Percentiles rank a stretch among this genome's conserved stretches.
phyloP scores from a whole-genome alignment of 2,329 filamentous ascomycete genomes.

The Fusarium subglutinans region DNA sequence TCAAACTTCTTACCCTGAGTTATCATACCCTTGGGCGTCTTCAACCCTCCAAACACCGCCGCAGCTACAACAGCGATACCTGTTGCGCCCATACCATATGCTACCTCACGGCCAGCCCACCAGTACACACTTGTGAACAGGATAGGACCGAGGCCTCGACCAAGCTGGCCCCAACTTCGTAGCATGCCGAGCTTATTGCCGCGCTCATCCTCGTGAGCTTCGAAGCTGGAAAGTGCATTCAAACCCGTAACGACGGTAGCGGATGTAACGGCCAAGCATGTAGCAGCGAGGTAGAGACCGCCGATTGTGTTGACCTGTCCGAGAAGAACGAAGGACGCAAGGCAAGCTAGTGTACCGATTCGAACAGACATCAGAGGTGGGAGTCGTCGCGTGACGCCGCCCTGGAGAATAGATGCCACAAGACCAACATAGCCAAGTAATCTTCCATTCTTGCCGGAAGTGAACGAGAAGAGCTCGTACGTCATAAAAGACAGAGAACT shows the following conservation, averaged over 20 bases:
- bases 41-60: conserved; percentile 76
- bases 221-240: conserved; percentile 91
- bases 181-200: conserved; percentile 88
- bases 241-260: conserved; percentile 94
- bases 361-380: conserved; percentile 83
- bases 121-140: conserved; percentile 96
- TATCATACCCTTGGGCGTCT: conserved; percentile 61
- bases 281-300: conserved; percentile 82
- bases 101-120: conserved; percentile 92
- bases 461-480: conserved; percentile 89
- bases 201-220: conserved; percentile 81
- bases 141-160: conserved; percentile 85
- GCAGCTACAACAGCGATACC: conserved; percentile 80
- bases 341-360: conserved; percentile 79
- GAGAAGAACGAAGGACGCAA: conserved; percentile 82
- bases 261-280: conserved; percentile 86
- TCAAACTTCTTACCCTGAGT: conserved; percentile 30
- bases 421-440: conserved; percentile 92
- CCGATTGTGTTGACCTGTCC: conserved; percentile 72
- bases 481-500: conserved; percentile 98
- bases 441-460: conserved; percentile 80
- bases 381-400: conserved; percentile 86
- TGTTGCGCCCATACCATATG: conserved; percentile 81
- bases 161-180: conserved; percentile 84
- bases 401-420: conserved; percentile 90